Evolutionary conservation across 495 filamentous ascomycete genomes (phyloP), one percentile per base, ranked within the genome.

Genomic region (Pyronema omphalodes): DNA sequence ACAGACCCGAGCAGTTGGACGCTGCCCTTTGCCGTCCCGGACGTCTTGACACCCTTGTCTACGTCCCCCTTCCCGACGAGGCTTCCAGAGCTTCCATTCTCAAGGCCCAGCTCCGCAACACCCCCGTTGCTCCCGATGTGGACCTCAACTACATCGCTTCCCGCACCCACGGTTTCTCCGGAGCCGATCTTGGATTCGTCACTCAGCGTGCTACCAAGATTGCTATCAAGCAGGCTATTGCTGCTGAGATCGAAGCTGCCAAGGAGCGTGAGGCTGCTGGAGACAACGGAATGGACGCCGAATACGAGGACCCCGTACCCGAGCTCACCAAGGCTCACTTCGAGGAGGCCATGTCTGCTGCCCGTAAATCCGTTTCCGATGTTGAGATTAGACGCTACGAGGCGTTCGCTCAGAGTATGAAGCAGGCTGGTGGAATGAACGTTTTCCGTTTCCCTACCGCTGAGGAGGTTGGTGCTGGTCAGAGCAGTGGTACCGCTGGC

Each of bases 191-290:
- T 68, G 93, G 89, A 60, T 98, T 95, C 74, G 84, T 98, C 67
- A 94, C 91, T 18, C 91, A 98, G 73, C 87, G 91, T 66, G 91
- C 91, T 56, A 89, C 94, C 75, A 98, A 98, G 78, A 80, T 98
- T 60, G 91, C 91, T 57, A 98, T 98, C 73, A 98, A 95, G 77
- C 81, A 98, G 70, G 77, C 88, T n/a, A 98, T 98, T 68, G 70
- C 78, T 9, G 66, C 74, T 49, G 88, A 95, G 52, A 94, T 98
- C 57, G 84, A 94, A 73, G 81, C 83, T 57, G 72, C 73, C 58
- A 94, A 93, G 75, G 79, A 79, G 58, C 88, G 84, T 55, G 91
- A 94, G 69, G 87, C 83, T 55, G 83, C 80, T 57, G 89, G 86
- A 57, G 80, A 82, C 66, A 77, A 79, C 54, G 78, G 82, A 54